Evolutionary conservation across 352 stramenopile genomes (phyloP).

Genomic region (Globisporangium recalcitrans): DNA sequence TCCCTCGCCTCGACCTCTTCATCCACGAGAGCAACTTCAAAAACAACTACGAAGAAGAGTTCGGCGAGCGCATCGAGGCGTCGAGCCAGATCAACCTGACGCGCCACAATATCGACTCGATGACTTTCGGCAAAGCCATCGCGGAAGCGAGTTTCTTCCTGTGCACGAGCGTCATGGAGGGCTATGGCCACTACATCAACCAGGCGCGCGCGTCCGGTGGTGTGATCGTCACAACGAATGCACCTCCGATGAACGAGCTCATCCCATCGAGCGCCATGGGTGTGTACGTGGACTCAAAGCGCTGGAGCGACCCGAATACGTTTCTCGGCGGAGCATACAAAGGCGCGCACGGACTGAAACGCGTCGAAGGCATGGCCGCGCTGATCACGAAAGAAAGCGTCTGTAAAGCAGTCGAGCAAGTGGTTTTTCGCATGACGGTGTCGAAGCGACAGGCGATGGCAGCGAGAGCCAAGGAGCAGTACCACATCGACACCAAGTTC

Average conservation of each 20-base stretch:
- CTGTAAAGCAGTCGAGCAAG: constrained; percentile 32
- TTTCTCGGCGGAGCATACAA: constrained; percentile 30
- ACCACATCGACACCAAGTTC: constrained; percentile 43
- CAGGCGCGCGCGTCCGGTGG: constrained; percentile 39
- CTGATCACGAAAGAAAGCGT: constrained; percentile 24
- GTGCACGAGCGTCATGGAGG: constrained; percentile 51
- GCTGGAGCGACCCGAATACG: constrained; percentile 17
- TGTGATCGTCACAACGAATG: constrained; percentile 39
- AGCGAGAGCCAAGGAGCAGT: constrained; percentile 25
- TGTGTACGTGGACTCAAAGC: constrained; percentile 6
- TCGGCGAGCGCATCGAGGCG: constrained; percentile 12
- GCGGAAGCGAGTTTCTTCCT: constrained; percentile 40
- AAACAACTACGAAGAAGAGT: constrained; percentile 23
- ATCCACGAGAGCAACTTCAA: constrained; percentile 26
- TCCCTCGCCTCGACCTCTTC: constrained; percentile 41
- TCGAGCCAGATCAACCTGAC: constrained; percentile 9
- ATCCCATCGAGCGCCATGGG: constrained; percentile 10
- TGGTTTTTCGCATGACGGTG: constrained; percentile 23
- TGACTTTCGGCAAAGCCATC: constrained; percentile 35
- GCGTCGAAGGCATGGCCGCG: constrained; percentile 27
- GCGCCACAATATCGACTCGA: constrained; percentile 19
- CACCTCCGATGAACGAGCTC: constrained; percentile 54
- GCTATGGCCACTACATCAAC: constrained; percentile 71
- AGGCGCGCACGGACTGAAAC: constrained; percentile 18
- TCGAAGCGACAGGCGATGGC: constrained; percentile 27